Percentiles rank a stretch among this genome's conserved stretches.
phyloP scores from a whole-genome alignment of 169 alveolate genomes.

The Condylostoma magnum region DNA sequence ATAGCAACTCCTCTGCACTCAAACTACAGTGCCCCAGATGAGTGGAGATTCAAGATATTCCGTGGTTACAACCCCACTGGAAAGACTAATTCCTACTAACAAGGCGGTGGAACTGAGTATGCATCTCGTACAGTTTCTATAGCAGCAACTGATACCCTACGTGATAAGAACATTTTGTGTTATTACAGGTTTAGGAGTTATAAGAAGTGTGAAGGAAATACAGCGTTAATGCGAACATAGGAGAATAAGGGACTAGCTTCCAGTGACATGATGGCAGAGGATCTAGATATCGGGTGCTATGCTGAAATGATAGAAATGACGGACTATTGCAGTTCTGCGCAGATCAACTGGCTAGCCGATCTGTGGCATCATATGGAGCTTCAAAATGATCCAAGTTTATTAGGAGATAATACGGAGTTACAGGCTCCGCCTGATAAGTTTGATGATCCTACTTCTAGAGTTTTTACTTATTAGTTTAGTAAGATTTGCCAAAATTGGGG shows the following conservation, averaged over 20 bases:
- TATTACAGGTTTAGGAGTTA: conserved; percentile 14
- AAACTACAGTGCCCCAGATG: conserved; percentile 13
- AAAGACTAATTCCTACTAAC: not conserved
- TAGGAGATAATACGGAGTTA: conserved; percentile 3
- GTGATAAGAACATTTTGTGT: conserved; percentile 33
- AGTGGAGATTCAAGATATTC: conserved; percentile 15
- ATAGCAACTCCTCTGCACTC: conserved; percentile 25
- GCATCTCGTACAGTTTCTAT: conserved; percentile 11
- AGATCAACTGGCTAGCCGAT: conserved; percentile 34
- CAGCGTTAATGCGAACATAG: not conserved
- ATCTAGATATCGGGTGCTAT: conserved; percentile 22
- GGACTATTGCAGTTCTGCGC: conserved; percentile 17
- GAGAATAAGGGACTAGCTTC: not conserved
- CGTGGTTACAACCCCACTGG: conserved; percentile 31
- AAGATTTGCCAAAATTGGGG: too few species aligned
- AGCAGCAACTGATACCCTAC: conserved; percentile 7
- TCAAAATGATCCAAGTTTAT: not conserved
- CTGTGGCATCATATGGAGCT: conserved; percentile 36
- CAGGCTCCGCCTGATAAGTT: conserved; percentile 18
- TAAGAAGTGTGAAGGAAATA: conserved; percentile 33
- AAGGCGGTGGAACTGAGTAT: conserved; percentile 6
- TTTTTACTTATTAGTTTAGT: conserved; percentile 4
- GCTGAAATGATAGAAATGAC: conserved; percentile 32
- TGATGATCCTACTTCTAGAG: conserved; percentile 4
- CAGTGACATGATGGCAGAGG: too few species aligned